These are phyloP conservation scores for Microcyclosporella mali DNA, from an alignment of 2,329 filamentous ascomycete species.

Conservation along the genomic window DNA sequence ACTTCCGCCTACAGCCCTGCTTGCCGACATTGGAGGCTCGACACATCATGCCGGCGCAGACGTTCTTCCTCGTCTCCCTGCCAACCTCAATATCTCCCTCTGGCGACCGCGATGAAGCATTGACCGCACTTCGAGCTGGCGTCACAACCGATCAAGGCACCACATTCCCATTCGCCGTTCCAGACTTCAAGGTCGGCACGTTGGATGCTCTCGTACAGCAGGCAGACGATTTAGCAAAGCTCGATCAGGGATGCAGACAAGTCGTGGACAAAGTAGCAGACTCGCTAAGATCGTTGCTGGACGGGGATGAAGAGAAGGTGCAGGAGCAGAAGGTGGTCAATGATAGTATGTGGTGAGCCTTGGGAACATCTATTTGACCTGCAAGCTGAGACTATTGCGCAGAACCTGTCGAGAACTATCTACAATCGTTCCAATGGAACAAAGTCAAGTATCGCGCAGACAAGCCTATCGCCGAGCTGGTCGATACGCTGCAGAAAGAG, in stretches of 20 bases:
- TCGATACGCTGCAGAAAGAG: constrained; percentile 88
- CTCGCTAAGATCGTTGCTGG: constrained; percentile 73
- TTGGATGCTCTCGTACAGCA: constrained; percentile 92
- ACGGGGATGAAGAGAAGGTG: constrained; percentile 76
- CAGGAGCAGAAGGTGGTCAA: constrained; percentile 88
- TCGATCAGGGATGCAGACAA: constrained; percentile 69
- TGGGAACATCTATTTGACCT: not conserved
- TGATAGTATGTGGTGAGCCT: constrained; percentile 61
- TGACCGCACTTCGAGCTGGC: constrained; percentile 66
- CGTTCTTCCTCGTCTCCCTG: constrained; percentile 84
- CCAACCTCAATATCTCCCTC: constrained; percentile 81
- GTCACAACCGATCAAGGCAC: constrained; percentile 69
- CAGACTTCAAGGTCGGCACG: constrained; percentile 96
- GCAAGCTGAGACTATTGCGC: constrained; percentile 15
- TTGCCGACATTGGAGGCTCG: constrained; percentile 1
- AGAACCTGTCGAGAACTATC: constrained; percentile 95
- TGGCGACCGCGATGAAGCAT: constrained; percentile 71
- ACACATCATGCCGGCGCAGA: constrained; percentile 37
- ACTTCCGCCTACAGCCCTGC: constrained; percentile 1
- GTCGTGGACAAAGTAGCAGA: constrained; percentile 86
- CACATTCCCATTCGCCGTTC: constrained; percentile 72
- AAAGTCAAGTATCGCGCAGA: constrained; percentile 95
- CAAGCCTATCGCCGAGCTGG: constrained; percentile 78
- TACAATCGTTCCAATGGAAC: constrained; percentile 89
- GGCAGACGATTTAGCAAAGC: constrained; percentile 88